Conservation (phyloP, 2,329 filamentous ascomycete species). For the Colletotrichum viniferum region DNA sequence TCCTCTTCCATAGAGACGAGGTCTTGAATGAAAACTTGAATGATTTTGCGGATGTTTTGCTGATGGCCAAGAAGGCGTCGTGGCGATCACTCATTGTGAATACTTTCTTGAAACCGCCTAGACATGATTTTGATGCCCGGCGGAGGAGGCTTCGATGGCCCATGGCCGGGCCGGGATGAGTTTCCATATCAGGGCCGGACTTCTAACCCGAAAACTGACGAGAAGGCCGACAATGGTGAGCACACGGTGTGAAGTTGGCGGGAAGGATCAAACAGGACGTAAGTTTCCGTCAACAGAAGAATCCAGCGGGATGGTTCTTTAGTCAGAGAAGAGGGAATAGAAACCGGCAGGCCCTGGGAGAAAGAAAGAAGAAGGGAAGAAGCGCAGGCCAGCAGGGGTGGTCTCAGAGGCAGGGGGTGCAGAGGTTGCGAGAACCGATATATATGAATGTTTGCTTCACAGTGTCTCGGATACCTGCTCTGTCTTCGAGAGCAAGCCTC, state of each 20-base stretch:
- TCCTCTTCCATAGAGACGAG: not conserved
- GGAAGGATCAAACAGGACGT: not conserved
- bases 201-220: not conserved
- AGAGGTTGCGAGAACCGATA: not conserved
- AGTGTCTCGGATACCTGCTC: slow-evolving; percentile 13
- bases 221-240: not conserved
- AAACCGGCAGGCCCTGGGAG: not conserved
- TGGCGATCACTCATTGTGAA: not conserved
- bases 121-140: not conserved
- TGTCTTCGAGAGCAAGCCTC: not conserved
- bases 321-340: not conserved
- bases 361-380: not conserved
- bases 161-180: not conserved
- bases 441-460: slow-evolving; percentile 8
- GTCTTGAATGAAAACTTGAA: not conserved
- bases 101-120: not conserved
- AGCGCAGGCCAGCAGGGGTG: not conserved
- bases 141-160: not conserved
- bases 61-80: not conserved
- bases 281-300: not conserved
- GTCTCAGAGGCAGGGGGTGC: not conserved
- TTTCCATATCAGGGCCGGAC: not conserved
- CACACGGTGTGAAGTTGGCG: not conserved
- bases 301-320: not conserved
- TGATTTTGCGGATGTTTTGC: not conserved